Evolutionary conservation across 2,329 filamentous ascomycete genomes (phyloP), one percentile per base, ranked within the genome.

Genomic region (Sporothrix protearum): DNA sequence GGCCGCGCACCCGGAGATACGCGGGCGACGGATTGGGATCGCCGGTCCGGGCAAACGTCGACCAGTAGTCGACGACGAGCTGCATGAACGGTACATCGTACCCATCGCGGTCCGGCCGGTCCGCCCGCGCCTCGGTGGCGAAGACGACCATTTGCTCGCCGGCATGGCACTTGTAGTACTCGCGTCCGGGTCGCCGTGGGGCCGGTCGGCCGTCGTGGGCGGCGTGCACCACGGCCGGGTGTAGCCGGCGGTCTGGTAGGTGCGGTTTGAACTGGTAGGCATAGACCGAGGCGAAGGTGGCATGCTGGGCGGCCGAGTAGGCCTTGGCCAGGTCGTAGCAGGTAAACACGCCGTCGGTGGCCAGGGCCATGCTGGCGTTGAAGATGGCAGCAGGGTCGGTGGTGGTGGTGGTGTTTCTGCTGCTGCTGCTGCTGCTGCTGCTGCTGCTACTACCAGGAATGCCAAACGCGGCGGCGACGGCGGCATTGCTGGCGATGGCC

Each of bases 151-250:
- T 47, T 69, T 81, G 78, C 70, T 82, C 81, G 10, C 80, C 80
- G 1, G 78, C 80, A 70, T 83, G 81, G 75, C 81, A 83, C 73
- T 81, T 82, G 75, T 79, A 80, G 75, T 83, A 83, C 71, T 82
- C 81, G 68, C 64, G n/a, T 77, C 74, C 2, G 79, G 80, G 71
- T 82, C 78, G 25, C 79, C 79, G 59, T 79, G 72, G 8, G 80
- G 80, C 8, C 76, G 75, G 0, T 72, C 72, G 1, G 75, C 71
- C 0, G 78, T 79, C 19, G 75, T 71, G 1, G 77, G 76, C 16
- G 79, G 75, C 39, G 73, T 73, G 73, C 79, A 82, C 76, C 76
- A 76, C 4, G 76, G 73, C 19, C 73, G 75, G 16, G 76, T 79
- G 74, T 78, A 80, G 1, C 75, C 76, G 4, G 70, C 25, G 10